A percentile compares a stretch with the other conserved stretches of the same genome.
These are phyloP conservation scores for Chrysosporium queenslandicum DNA, from an alignment of 2,329 filamentous ascomycete species.

Conservation along the genomic window DNA sequence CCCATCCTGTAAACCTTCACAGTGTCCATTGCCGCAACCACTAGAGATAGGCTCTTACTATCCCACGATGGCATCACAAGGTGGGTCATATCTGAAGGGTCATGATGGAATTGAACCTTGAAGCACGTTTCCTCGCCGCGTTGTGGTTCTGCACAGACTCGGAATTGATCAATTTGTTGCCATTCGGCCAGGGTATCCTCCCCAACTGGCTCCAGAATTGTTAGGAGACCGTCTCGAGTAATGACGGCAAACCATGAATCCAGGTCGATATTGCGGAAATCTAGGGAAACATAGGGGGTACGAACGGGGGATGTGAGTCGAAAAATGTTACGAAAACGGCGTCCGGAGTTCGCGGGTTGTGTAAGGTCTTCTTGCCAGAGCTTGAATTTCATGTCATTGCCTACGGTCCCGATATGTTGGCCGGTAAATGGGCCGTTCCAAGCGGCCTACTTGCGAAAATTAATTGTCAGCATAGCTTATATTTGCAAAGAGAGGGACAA, in stretches of 20 bases:
- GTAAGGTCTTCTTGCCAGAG: slow-evolving; percentile 87
- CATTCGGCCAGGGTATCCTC: slow-evolving; percentile 72
- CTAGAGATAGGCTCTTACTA: slow-evolving; percentile 65
- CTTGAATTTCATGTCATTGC: slow-evolving; percentile 80
- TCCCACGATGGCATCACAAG: slow-evolving; percentile 70
- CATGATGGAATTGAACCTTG: slow-evolving; percentile 77
- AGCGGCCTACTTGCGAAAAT: slow-evolving; percentile 54
- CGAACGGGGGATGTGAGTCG: slow-evolving; percentile 57
- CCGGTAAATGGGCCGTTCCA: slow-evolving; percentile 89
- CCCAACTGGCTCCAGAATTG: slow-evolving; percentile 74
- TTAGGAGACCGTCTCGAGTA: slow-evolving; percentile 68
- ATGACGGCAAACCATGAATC: slow-evolving; percentile 81
- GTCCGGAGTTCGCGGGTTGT: slow-evolving; percentile 60
- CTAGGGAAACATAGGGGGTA: slow-evolving; percentile 62
- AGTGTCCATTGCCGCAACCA: slow-evolving; percentile 74
- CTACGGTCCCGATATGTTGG: slow-evolving; percentile 77
- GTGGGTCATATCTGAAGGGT: slow-evolving; percentile 62
- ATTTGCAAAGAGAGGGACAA: no score
- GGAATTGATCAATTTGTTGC: slow-evolving; percentile 63
- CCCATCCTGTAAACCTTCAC: slow-evolving; percentile 76
- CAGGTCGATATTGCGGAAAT: slow-evolving; percentile 71
- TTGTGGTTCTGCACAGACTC: slow-evolving; percentile 58
- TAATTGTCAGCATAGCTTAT: slow-evolving; percentile 19
- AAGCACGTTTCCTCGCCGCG: slow-evolving; percentile 82
- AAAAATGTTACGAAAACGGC: slow-evolving; percentile 66